Percentiles rank a stretch among this genome's conserved stretches.
Conservation (phyloP, 345 rosid genomes). For the Garcia nutans region DNA sequence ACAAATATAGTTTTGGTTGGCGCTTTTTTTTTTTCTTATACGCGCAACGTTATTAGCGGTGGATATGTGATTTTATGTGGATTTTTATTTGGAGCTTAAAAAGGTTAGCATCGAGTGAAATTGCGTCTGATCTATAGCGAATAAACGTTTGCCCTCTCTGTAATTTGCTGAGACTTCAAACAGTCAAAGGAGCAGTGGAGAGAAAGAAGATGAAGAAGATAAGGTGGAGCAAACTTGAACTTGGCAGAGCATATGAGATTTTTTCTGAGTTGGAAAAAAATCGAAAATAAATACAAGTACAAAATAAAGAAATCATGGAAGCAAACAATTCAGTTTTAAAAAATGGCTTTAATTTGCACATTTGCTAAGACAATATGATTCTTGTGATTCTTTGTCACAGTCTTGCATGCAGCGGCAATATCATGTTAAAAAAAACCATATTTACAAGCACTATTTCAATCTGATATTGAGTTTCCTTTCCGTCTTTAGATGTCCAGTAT, state of each 20-base stretch:
- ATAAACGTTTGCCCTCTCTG: not conserved
- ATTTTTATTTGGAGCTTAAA: not conserved
- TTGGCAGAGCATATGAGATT: not conserved
- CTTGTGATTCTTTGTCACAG: too few relatives aligned
- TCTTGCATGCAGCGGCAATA: not conserved
- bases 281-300: too few relatives aligned
- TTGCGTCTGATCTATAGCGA: not conserved
- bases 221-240: slow-evolving; percentile 38
- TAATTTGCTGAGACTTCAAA: slow-evolving; percentile 44
- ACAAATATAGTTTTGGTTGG: too few relatives aligned
- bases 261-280: too few relatives aligned
- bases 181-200: slow-evolving; percentile 40
- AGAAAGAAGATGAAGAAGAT: slow-evolving; percentile 43
- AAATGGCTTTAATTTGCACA: too few relatives aligned
- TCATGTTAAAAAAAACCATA: too few relatives aligned
- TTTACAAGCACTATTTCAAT: not conserved
- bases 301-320: too few relatives aligned
- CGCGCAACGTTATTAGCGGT: too few relatives aligned
- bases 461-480: not conserved
- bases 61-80: not conserved
- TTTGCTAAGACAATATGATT: too few relatives aligned
- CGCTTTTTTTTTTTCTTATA: too few relatives aligned
- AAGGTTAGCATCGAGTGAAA: not conserved
- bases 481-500: not conserved
- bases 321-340: too few relatives aligned